Evolutionary conservation across 495 filamentous ascomycete genomes (phyloP), one percentile per base, ranked within the genome.

Genomic region (Pyronema omphalodes): DNA sequence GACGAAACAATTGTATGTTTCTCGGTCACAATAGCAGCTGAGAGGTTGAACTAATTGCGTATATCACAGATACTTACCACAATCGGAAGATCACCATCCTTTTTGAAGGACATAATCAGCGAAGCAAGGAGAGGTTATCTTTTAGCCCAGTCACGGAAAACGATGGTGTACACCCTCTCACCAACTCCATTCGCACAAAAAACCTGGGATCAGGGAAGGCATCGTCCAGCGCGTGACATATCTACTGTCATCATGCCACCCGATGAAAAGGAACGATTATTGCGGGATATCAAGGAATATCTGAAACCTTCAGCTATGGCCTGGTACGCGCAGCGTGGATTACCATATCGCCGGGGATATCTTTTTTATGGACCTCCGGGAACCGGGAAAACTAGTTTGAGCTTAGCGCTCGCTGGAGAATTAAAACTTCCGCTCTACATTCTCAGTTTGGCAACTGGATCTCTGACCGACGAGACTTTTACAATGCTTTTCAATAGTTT

Each of bases 231-330:
- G 1, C 67, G 81, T 23, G 76, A 82, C 5, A 71, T 84, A 57
- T 73, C 74, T 3, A 84, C 81, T 6, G 81, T 85, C 0, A 74
- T 82, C n/a, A 66, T 85, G 37, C 81, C 83, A 44, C 64, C 67
- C 12, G 64, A 74, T 43, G 78, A 84, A 58, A 96, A 95, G 70
- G 65, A 79, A 35, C 74, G 71, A 0, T 74, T 95, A 15, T 70
- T 94, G 39, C 70, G 76, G 36, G 91, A 96, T 62, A 82, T 94
- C 60, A 82, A 85, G 58, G 87, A 94, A 57, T 96, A 93, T 63
- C 74, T 95, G 34, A 78, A 86, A 57, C 86, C 86, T 0, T 67
- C 74, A 1, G 91, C 83, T 2, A 71, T 78, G 9, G 67, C 78
- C 5, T 94, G 86, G 87, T 94, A 94, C 60, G 74, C 79, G 3